A percentile compares a stretch with the other conserved stretches of the same genome.
These are phyloP conservation scores for Hirsutella thompsonii DNA, from an alignment of 2,329 filamentous ascomycete genomes.

Conservation along the genomic window DNA sequence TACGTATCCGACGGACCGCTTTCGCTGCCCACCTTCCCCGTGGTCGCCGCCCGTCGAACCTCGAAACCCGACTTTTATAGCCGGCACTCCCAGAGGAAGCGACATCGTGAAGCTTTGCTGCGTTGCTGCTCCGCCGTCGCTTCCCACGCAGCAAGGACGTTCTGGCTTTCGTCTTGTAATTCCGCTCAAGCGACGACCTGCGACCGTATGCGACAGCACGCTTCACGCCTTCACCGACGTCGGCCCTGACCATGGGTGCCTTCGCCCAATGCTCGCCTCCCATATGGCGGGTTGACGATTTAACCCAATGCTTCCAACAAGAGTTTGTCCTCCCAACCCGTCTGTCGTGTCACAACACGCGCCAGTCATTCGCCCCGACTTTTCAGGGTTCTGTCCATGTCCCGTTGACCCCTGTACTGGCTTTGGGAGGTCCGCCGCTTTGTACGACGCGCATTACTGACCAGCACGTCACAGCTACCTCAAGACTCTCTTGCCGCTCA, in stretches of 20 bases:
- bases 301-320: slow-evolving; percentile 48
- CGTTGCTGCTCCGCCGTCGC: background rate
- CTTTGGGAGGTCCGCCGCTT: slow-evolving; percentile 1
- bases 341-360: background rate
- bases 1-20: too few relatives aligned
- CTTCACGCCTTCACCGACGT: slow-evolving; percentile 1
- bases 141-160: background rate
- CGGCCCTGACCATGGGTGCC: slow-evolving; percentile 19
- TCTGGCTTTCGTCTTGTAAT: background rate
- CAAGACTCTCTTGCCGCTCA: slow-evolving; percentile 65
- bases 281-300: slow-evolving; percentile 51
- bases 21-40: too few relatives aligned
- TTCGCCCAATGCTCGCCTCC: slow-evolving; percentile 44
- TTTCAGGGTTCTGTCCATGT: background rate
- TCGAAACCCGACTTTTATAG: too few relatives aligned
- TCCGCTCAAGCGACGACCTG: background rate
- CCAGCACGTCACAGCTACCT: slow-evolving; percentile 17
- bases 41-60: background rate
- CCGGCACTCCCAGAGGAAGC: too few relatives aligned
- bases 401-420: background rate
- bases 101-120: background rate
- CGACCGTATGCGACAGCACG: background rate
- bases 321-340: slow-evolving; percentile 41
- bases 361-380: background rate
- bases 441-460: background rate